Base-by-base conservation (phyloP, 2,329 filamentous ascomycete genomes). In the Graphilbum fragrans region DNA sequence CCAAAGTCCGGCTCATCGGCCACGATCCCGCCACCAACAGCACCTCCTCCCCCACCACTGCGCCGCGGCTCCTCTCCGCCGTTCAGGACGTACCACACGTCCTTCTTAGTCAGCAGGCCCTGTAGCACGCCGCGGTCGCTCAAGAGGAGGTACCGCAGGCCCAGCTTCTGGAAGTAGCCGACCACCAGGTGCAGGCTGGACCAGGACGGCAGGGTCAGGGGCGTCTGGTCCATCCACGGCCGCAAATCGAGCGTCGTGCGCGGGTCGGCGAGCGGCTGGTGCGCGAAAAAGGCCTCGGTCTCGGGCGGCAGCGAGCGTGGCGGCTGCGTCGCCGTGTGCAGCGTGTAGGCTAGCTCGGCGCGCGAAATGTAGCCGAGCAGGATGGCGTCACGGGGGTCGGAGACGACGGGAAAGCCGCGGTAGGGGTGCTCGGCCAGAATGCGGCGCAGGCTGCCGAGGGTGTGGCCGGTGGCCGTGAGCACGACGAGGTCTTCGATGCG, bases 141-240 rank as follows among this genome's bases (percentile, higher is more conserved):
- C 57, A 96, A 93, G 3, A 96, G 64, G 5, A 98, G 77, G 62
- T 96, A 95, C 39, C 90, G 75, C 47, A 98, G 64, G 18, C 92
- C 92, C 9, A 98, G 74, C 57, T 90, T 90, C 64, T 94, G 87
- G 62, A 98, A 96, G 72, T 98, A 93, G 43, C 75, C 80, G 20
- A 93, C 80, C 4, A 85, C 86, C n/a, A 96, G 73, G 56, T 88
- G 80, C 45, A 98, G 77, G 45, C 72, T 81, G 16, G 80, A 79
- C 47, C 79, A 75, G 19, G 77, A 79, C 34, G 86, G 84, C 17
- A 96, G 69, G 1, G 92, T 96, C 37, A 98, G 83, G 1, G 92
- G 92, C 0, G 92, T 98, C 60, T 95, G 90, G 59, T 98, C 92
- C 87, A 98, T 95, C 92, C 92, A 98, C 3, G 88, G 88, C 8